Conservation (phyloP, 192 early-diverging fungal species). For the Jimgerdemannia flammicorona region DNA sequence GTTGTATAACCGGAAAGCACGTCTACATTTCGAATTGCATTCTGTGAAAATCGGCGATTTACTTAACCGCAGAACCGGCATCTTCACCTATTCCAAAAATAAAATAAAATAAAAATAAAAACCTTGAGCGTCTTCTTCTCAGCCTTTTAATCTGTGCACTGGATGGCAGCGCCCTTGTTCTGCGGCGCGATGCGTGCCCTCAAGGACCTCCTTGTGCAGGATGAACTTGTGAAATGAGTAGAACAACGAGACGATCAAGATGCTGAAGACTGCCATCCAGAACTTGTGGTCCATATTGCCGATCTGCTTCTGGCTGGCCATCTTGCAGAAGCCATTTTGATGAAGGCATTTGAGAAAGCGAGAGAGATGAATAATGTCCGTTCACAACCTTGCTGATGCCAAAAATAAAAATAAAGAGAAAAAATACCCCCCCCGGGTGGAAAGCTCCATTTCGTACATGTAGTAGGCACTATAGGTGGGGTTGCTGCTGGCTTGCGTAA, state of each 20-base stretch:
- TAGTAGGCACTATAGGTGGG: conserved; percentile 59
- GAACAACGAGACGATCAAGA: conserved; percentile 55
- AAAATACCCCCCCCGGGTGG: neutral
- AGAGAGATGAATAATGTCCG: neutral
- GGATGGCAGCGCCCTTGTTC: conserved; percentile 26
- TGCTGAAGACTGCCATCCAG: conserved; percentile 63
- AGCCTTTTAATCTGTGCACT: conserved; percentile 25
- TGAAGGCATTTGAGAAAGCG: conserved; percentile 34
- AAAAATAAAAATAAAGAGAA: no score
- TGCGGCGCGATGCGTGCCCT: conserved; percentile 7
- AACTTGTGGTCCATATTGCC: conserved; percentile 50
- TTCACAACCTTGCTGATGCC: no score
- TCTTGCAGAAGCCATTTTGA: conserved; percentile 56
- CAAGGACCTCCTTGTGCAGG: conserved; percentile 36
- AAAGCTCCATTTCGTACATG: conserved; percentile 45
- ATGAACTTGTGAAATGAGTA: conserved; percentile 62
- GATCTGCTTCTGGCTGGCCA: conserved; percentile 62
- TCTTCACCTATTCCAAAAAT: neutral
- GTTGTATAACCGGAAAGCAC: no score
- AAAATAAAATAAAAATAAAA: no score
- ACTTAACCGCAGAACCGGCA: neutral
- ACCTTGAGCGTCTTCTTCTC: conserved; percentile 27
- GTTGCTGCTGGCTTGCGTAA: conserved; percentile 50
- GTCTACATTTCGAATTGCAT: neutral
- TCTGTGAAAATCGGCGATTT: no score